These are phyloP conservation scores for Pythium rhizo-oryzae DNA, from an alignment of 352 stramenopile genomes.

Conservation along the genomic window DNA sequence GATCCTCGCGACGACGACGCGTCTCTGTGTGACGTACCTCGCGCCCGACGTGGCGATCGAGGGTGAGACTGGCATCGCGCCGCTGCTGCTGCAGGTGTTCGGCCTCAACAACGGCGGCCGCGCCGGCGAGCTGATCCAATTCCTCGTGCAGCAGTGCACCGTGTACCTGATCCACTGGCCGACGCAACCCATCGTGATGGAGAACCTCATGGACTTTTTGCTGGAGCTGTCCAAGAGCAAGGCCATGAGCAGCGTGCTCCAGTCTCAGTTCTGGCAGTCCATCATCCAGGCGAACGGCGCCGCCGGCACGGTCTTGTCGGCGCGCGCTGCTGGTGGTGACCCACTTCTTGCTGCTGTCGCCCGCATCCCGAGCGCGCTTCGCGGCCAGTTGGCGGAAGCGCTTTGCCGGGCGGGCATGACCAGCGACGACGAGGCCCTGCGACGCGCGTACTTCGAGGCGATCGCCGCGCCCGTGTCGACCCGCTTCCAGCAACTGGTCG, in stretches of 20 bases:
- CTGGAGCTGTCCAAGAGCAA: slow-evolving; percentile 67
- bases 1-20: slow-evolving; percentile 70
- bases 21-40: slow-evolving; percentile 78
- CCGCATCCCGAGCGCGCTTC: slow-evolving; percentile 55
- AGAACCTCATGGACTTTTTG: slow-evolving; percentile 81
- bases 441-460: slow-evolving; percentile 54
- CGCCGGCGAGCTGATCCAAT: slow-evolving; percentile 62
- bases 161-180: slow-evolving; percentile 83
- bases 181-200: slow-evolving; percentile 81
- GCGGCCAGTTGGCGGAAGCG: slow-evolving; percentile 69
- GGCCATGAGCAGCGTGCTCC: slow-evolving; percentile 60
- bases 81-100: slow-evolving; percentile 66
- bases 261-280: slow-evolving; percentile 64
- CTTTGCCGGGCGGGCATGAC: slow-evolving; percentile 77
- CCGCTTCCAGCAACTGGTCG: slow-evolving; percentile 58
- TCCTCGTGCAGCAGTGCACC: slow-evolving; percentile 68
- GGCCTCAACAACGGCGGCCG: slow-evolving; percentile 55
- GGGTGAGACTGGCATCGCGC: slow-evolving; percentile 38
- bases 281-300: slow-evolving; percentile 75
- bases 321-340: slow-evolving; percentile 23
- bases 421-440: slow-evolving; percentile 45
- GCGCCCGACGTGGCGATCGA: slow-evolving; percentile 49
- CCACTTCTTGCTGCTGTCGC: slow-evolving; percentile 53
- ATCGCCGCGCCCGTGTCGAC: slow-evolving; percentile 51
- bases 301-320: slow-evolving; percentile 56